These are phyloP conservation scores for Paramyrothecium roridum DNA, from an alignment of 2,329 filamentous ascomycete genomes.

Conservation along the genomic window DNA sequence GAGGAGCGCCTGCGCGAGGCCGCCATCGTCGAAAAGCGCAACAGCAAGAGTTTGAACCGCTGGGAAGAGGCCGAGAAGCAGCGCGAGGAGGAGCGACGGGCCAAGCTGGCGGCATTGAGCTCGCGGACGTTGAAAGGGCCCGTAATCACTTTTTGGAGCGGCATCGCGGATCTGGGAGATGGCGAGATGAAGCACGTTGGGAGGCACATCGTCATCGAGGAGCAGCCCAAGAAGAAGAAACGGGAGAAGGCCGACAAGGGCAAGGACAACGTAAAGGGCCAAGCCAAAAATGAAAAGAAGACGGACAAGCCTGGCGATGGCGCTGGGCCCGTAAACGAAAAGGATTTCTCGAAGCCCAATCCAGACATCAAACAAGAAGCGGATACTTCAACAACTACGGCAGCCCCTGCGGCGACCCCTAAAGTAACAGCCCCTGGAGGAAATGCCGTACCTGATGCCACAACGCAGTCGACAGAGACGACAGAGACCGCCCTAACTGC, in stretches of 20 bases:
- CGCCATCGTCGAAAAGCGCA: constrained; percentile 76
- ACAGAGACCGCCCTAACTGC: background rate
- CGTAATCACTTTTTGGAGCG: constrained; percentile 90
- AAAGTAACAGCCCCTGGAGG: no score
- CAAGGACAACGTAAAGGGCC: constrained; percentile 18
- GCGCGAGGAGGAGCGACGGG: constrained; percentile 77
- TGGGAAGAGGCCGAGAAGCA: constrained; percentile 94
- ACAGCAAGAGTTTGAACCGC: constrained; percentile 84
- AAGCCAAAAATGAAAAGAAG: constrained; percentile 1
- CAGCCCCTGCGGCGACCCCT: no score
- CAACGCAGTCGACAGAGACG: background rate
- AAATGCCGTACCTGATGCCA: background rate
- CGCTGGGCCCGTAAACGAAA: background rate
- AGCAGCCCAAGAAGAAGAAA: constrained; percentile 59
- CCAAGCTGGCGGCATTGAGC: constrained; percentile 82
- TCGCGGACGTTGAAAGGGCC: constrained; percentile 84
- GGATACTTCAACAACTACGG: background rate
- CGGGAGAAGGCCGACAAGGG: constrained; percentile 36
- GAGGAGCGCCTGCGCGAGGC: constrained; percentile 81
- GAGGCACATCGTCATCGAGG: constrained; percentile 59
- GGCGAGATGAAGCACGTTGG: constrained; percentile 71
- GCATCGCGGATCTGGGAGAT: constrained; percentile 77
- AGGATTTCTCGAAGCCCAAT: background rate
- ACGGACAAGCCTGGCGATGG: background rate
- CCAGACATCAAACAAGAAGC: background rate